Evolutionary conservation across 441 rosid species (phyloP).

Genomic region (Populus hybrid): DNA sequence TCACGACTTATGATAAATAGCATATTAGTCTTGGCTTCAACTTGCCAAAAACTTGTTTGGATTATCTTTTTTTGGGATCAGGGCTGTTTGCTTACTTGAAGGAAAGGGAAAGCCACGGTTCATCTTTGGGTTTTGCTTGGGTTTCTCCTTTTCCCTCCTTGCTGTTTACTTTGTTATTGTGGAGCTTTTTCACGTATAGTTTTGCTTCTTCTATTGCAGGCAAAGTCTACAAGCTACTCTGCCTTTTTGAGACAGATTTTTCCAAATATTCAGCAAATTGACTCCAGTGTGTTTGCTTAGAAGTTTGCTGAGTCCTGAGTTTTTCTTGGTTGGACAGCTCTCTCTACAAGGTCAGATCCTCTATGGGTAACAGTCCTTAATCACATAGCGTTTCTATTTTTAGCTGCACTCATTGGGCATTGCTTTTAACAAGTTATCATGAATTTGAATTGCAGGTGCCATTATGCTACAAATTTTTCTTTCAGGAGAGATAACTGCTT

Average conservation of each 20-base stretch:
- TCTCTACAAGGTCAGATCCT: neutral
- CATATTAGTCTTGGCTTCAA: neutral
- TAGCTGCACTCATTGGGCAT: neutral
- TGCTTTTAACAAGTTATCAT: neutral
- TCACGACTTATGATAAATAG: neutral
- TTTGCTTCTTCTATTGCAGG: slow-evolving; percentile 42
- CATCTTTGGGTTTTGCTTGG: neutral
- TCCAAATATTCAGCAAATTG: slow-evolving; percentile 82
- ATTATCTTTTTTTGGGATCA: neutral
- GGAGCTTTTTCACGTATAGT: slow-evolving; percentile 3
- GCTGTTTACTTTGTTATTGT: neutral
- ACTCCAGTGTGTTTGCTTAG: slow-evolving; percentile 48
- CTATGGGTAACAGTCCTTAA: neutral
- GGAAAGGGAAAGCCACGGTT: neutral
- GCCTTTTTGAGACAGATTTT: slow-evolving; percentile 53
- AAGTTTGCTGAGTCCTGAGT: neutral
- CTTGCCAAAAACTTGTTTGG: neutral
- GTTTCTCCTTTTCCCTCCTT: neutral
- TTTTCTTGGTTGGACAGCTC: neutral
- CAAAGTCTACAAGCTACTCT: slow-evolving; percentile 59
- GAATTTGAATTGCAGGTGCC: neutral
- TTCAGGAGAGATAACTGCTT: neutral
- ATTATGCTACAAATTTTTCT: neutral
- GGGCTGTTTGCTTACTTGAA: neutral
- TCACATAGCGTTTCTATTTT: neutral